Base-by-base conservation (phyloP, 176 grass and related monocot species). In the Avena eriantha region DNA sequence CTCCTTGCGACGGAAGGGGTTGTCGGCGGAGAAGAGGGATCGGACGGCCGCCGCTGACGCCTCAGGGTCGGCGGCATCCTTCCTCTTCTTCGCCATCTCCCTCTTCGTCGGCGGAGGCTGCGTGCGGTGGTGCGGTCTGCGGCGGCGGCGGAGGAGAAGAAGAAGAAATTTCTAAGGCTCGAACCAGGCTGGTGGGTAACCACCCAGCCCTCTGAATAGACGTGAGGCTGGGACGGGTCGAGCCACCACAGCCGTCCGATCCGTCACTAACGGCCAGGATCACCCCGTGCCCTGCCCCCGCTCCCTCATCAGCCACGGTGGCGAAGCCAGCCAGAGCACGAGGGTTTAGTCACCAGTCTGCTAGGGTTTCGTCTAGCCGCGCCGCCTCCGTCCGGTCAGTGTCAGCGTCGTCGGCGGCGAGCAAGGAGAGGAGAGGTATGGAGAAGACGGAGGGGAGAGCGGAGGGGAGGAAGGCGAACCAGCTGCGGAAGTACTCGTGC, bases 391-490 rank as follows among this genome's bases (percentile, higher is more conserved):
- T 29, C 22, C 12, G 5, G 4, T 26, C 39, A 59, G 78, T 0
- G 8, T 41, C 0, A 73, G 26, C 51, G 81, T 58, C 79, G 43
- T 6, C 49, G 79, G 9, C 43, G 58, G 80, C 1, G 48, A 84
- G 39, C 6, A 7, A 41, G 39, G 6, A 41, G 39, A 41, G 39
- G 5, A 41, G 6, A 41, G 4, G 61, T 55, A 91, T 91, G 96
- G 90, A 84, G 23, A 64, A 54, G 7, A 73, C 53, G 57, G 69
- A 66, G 9, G 76, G 66, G 84, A 88, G 93, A 0, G 61, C 79
- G 72, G 96, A 92, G 7, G 93, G 92, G 53, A 80, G 96, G 24
- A 91, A 78, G 58, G 48, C 88, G 4, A 98, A 94, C 90, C 93
- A 98, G 84, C 87, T 94, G 41, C 88, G 93, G 35, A 80, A 89